Evolutionary conservation across 228 moss, liverwort and hornwort species (phyloP), one percentile per base, ranked within the genome.

Genomic region (Sphagnum fallax): DNA sequence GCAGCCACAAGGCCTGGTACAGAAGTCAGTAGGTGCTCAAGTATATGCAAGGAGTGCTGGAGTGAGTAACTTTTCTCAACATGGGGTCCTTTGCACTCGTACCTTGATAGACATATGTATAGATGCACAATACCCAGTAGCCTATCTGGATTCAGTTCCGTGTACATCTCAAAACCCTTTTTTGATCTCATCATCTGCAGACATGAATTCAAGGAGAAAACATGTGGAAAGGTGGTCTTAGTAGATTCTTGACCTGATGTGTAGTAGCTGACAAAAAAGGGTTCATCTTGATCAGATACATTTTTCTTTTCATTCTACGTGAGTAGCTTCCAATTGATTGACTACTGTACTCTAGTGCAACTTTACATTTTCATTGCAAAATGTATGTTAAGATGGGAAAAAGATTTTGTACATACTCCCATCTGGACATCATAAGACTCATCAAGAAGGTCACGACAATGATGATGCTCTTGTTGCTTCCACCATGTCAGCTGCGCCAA

Each of bases 401-500:
- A 47, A 49, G 48, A 66, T 51, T 66, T 3, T 48, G 59, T 51
- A 62, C 84, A 69, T 78, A 87, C 93, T 63, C 85, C 83, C 51
- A 16, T 71, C 6, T 84, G 80, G 67, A 91, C 73, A 11, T 81
- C 69, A 67, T 85, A 49, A 55, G 69, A 77, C 52, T 91, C 91
- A 57, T 81, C 78, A 10, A 93, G 74, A 67, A 91, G 87, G 52
- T 78, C 85, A 69, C 75, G 74, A 64, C 91, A 91, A 65, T 63
- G 73, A 53, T 52, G 47, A 67, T 66, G 77, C 9, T 89, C 65
- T 65, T 67, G 73, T 63, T 66, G 79, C 73, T 81, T 93, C 60
- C 73, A 67, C 91, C 91, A 93, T 10, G 71, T 80, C 70, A 91
- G 66, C 53, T 91, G 91, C 61, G 93, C 93, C 83, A 85, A 75